Conservation (phyloP, 2,329 filamentous ascomycete species). For the Orbilia quercus region DNA sequence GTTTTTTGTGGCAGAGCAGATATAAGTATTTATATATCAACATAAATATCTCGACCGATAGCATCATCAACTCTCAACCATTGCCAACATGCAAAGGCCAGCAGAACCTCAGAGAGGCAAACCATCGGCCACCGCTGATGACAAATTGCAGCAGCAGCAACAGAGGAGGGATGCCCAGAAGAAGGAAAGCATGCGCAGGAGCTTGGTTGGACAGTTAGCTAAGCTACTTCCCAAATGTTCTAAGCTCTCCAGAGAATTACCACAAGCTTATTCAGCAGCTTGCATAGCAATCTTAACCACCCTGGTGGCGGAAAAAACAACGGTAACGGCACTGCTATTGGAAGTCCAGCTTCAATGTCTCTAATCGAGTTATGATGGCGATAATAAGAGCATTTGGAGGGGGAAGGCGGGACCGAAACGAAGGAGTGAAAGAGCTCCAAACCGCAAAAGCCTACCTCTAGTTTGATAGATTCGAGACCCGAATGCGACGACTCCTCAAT, state of each 20-base stretch:
- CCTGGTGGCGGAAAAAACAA: neutral
- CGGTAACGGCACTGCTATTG: conserved; percentile 2
- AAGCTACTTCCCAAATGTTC: neutral
- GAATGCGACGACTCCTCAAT: conserved; percentile 49
- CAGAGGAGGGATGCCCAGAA: no score
- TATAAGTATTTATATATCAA: no score
- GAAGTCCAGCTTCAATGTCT: no score
- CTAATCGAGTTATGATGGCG: no score
- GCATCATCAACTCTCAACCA: no score
- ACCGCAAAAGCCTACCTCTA: conserved; percentile 51
- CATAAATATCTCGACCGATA: no score
- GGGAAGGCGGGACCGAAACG: conserved; percentile 27
- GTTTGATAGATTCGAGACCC: conserved; percentile 39
- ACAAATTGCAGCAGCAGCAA: conserved; percentile 12
- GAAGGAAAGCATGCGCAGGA: no score
- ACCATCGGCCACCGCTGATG: neutral
- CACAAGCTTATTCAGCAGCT: conserved; percentile 12
- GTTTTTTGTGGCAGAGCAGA: no score
- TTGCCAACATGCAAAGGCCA: no score
- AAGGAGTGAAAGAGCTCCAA: conserved; percentile 10
- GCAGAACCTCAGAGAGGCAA: no score
- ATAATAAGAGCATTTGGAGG: neutral
- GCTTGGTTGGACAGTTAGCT: neutral
- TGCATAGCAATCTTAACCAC: neutral
- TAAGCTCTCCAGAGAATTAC: neutral